Evolutionary conservation across 2,329 filamentous ascomycete species (phyloP).

Genomic region (Claviceps sorghi): DNA sequence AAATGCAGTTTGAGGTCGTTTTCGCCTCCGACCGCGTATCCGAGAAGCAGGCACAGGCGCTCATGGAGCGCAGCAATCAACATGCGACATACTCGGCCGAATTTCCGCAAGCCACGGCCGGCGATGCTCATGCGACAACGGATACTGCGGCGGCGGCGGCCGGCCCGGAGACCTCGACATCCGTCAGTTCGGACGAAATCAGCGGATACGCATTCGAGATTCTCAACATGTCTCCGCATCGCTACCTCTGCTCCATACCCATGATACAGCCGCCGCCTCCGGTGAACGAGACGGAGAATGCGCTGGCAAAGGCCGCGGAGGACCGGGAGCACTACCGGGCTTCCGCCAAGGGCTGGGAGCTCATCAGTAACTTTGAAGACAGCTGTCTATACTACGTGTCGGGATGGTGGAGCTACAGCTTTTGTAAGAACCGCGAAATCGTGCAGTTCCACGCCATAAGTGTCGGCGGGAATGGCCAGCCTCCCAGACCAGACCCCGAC

Average conservation of each 20-base stretch:
- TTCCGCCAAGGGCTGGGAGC: conserved; percentile 62
- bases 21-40: conserved; percentile 61
- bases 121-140: conserved; percentile 7
- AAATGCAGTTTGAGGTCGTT: conserved; percentile 57
- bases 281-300: conserved; percentile 51
- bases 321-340: conserved; percentile 68
- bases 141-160: not conserved
- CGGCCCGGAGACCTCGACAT: conserved; percentile 9
- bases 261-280: conserved; percentile 42
- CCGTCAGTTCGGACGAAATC: conserved; percentile 18
- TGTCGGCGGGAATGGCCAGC: conserved; percentile 48
- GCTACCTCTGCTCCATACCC: conserved; percentile 77
- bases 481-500: conserved; percentile 62
- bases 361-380: conserved; percentile 64
- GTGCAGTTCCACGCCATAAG: conserved; percentile 82
- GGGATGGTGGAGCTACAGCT: conserved; percentile 94
- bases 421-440: conserved; percentile 78
- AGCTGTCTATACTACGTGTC: conserved; percentile 70
- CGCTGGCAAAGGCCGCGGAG: conserved; percentile 57
- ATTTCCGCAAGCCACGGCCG: conserved; percentile 25
- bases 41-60: conserved; percentile 50
- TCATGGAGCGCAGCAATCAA: conserved; percentile 31
- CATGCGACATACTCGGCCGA: conserved; percentile 26
- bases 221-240: conserved; percentile 53
- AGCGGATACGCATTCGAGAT: conserved; percentile 44